Evolutionary conservation across 495 filamentous ascomycete genomes (phyloP).

Genomic region (Aspergillus olivimuriae): DNA sequence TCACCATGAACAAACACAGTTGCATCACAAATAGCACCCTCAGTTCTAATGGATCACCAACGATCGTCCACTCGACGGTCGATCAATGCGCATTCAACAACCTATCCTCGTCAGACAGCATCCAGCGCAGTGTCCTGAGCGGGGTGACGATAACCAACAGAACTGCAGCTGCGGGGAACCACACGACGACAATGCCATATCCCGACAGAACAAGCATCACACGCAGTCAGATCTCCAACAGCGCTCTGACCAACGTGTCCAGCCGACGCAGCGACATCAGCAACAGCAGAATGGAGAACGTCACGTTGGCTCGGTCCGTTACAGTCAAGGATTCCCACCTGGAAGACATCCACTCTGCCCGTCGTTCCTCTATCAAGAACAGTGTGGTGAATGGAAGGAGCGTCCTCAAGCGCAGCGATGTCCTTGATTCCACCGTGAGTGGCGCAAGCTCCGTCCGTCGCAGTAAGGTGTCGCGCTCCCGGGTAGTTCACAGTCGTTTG

Average conservation of each 20-base stretch:
- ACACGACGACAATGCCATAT: too few species aligned
- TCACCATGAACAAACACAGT: constrained; percentile 3
- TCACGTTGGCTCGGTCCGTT: constrained; percentile 5
- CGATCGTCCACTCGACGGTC: constrained; percentile 16
- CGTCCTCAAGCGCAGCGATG: too few species aligned
- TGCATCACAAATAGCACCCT: constrained; percentile 3
- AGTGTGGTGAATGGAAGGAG: too few species aligned
- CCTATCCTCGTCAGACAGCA: constrained; percentile 11
- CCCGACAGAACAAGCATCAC: neutral
- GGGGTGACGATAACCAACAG: constrained; percentile 1
- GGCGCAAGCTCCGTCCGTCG: constrained; percentile 11
- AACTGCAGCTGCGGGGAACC: neutral
- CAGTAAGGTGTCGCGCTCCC: constrained; percentile 19
- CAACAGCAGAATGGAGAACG: constrained; percentile 14
- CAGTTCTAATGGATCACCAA: constrained; percentile 7
- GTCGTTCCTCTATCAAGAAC: too few species aligned
- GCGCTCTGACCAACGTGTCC: neutral
- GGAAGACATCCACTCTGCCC: constrained; percentile 8
- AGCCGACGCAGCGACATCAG: constrained; percentile 11
- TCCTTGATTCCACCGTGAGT: constrained; percentile 12
- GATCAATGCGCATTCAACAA: constrained; percentile 11
- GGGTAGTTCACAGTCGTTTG: too few species aligned
- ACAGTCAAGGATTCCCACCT: constrained; percentile 12
- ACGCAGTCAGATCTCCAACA: neutral
- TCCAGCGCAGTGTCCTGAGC: constrained; percentile 8